Base-by-base conservation (phyloP, 2,329 filamentous ascomycete species). In the Ophiostoma triangulosporum region DNA sequence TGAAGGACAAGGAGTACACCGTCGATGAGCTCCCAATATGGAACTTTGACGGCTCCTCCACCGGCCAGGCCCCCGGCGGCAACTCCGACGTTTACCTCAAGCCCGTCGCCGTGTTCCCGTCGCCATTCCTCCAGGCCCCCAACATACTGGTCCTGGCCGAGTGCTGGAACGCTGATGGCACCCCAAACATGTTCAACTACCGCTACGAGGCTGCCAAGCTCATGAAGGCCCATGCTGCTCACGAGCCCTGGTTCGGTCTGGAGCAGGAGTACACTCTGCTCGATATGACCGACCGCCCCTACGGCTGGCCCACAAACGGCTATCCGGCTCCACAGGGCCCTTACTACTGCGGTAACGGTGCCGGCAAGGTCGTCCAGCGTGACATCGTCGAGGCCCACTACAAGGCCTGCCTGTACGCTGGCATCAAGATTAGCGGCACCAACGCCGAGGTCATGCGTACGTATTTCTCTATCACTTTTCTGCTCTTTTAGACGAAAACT, bases 111-210 rank as follows among this genome's bases (percentile, higher is more conserved):
- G 51, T 89, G 72, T 96, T 81, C 80, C 86, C 88, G 62, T 89
- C 95, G 60, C 91, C 91, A 57, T 91, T 96, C 84, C 86, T 58
- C 20, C 58, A 57, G 57, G 22, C 53, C 3, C 57, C 86, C 72
- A 96, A 96, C 78, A 85, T 96, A 70, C 81, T 96, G 63, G 91
- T 97, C 64, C 85, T 97, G 65, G 81, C 84, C 67, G 91, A 96
- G 77, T 95, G 88, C 72, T 96, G 88, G 86, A 89, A 91, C 68
- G 76, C 86, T 60, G 90, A 96, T 71, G 90, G 89, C 67, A 88
- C 83, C 59, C 93, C 93, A 71, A 98, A 97, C 83, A 90, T 94
- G 73, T 97, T 81, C 85, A 98, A 98, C 85, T 87, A 84, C 83
- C 88, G 93, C 62, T 86, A 96, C 69, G 91, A 97, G 66, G 86